Percentiles rank a stretch among this genome's conserved stretches.
These are phyloP conservation scores for Saccharomycopsis sp. DNA, from an alignment of 805 yeast genomes.

Conservation along the genomic window DNA sequence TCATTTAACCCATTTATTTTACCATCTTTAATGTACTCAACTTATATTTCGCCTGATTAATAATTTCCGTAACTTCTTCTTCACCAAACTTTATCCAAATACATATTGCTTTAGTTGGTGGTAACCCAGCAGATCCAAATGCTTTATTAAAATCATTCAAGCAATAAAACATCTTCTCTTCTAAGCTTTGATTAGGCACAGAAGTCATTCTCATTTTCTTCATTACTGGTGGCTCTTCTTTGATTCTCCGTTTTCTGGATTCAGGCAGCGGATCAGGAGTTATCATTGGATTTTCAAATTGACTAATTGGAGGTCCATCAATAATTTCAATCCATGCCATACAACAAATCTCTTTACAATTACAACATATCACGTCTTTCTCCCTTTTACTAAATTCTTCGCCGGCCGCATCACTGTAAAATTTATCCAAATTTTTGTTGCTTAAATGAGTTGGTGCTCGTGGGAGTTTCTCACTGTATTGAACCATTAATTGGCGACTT, in stretches of 20 bases:
- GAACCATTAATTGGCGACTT: background rate
- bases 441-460: background rate
- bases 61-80: background rate
- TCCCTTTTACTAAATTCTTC: background rate
- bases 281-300: background rate
- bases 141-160: constrained; percentile 4
- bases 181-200: background rate
- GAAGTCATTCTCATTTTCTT: background rate
- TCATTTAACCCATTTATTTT: too few relatives aligned
- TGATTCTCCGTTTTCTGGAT: background rate
- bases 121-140: background rate
- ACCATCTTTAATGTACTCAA: constrained; percentile 1
- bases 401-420: constrained; percentile 12
- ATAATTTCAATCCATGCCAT: constrained; percentile 10
- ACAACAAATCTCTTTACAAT: constrained; percentile 14
- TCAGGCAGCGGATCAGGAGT: constrained; percentile 17
- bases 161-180: constrained; percentile 1
- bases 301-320: background rate
- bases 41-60: constrained; percentile 1
- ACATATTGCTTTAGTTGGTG: constrained; percentile 1
- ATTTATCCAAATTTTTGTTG: constrained; percentile 7
- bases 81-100: constrained; percentile 5
- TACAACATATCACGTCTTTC: constrained; percentile 3
- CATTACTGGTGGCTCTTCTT: background rate
- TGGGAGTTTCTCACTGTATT: background rate